Conservation (phyloP, 352 stramenopile species). For the Globisporangium nagaii region DNA sequence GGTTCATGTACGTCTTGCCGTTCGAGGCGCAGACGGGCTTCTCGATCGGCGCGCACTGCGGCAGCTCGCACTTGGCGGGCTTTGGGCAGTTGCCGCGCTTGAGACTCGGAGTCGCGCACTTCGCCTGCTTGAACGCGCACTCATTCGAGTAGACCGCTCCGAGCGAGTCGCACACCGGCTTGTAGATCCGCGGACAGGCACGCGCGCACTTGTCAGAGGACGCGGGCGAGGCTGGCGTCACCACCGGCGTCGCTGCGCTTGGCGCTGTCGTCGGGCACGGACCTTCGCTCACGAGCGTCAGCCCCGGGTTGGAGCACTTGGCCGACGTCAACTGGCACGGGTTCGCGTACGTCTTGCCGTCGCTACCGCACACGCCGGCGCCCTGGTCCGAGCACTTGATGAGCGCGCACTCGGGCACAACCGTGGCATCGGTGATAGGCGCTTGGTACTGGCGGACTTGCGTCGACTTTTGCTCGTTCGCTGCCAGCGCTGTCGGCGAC, state of each 20-base stretch:
- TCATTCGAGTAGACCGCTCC: conserved; percentile 40
- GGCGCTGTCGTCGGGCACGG: not conserved
- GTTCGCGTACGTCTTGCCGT: conserved; percentile 13
- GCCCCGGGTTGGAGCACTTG: not conserved
- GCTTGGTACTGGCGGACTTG: not conserved
- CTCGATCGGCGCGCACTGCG: conserved; percentile 6
- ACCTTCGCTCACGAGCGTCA: conserved; percentile 3
- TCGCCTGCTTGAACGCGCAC: conserved; percentile 32
- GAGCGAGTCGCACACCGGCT: conserved; percentile 44
- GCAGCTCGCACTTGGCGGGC: not conserved
- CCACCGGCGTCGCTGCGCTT: not conserved
- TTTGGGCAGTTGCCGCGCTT: not conserved
- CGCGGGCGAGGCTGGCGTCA: not conserved
- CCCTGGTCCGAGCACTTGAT: conserved; percentile 12
- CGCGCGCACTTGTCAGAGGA: not conserved
- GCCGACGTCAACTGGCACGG: conserved; percentile 6
- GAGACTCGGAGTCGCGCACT: conserved; percentile 20
- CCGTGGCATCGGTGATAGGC: not conserved
- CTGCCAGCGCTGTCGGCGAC: not conserved
- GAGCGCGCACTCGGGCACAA: conserved; percentile 1
- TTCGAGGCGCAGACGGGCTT: conserved; percentile 10
- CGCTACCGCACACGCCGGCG: conserved; percentile 6
- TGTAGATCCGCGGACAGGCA: conserved; percentile 7
- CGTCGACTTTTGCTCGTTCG: no score
- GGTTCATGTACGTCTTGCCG: conserved; percentile 13